Evolutionary conservation across 345 rosid species (phyloP).

Genomic region (Citrus hindsii): DNA sequence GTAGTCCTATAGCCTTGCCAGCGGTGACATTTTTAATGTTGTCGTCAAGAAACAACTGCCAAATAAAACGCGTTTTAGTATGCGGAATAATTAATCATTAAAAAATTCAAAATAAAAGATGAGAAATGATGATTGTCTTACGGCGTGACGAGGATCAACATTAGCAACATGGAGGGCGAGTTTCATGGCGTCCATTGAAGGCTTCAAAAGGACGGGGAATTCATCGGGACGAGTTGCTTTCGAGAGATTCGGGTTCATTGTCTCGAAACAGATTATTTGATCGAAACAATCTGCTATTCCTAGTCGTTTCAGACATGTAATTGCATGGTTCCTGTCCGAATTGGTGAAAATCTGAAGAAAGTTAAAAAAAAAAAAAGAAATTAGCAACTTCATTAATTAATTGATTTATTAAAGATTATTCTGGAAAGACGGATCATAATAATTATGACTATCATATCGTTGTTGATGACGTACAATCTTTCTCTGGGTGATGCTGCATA

Average conservation of each 20-base stretch:
- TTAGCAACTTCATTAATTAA: not conserved
- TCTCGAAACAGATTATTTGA: conserved; percentile 81
- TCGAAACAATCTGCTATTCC: conserved; percentile 81
- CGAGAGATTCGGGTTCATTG: conserved; percentile 77
- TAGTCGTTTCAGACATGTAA: conserved; percentile 43
- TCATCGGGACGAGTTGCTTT: conserved; percentile 62
- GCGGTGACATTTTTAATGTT: conserved; percentile 62
- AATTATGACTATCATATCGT: not conserved
- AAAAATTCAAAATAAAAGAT: not conserved
- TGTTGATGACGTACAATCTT: conserved; percentile 51
- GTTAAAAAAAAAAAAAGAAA: not conserved
- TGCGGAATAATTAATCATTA: not conserved
- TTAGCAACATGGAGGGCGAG: conserved; percentile 57
- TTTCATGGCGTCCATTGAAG: conserved; percentile 73
- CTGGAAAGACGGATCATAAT: not conserved
- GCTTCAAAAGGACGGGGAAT: conserved; percentile 74
- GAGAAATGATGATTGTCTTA: conserved; percentile 5
- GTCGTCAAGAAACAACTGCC: conserved; percentile 81
- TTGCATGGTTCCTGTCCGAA: conserved; percentile 82
- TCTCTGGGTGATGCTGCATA: conserved; percentile 59
- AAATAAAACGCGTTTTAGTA: not conserved
- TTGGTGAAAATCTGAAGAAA: conserved; percentile 72
- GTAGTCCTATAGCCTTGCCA: conserved; percentile 72
- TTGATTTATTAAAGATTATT: not conserved
- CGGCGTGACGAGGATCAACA: conserved; percentile 70